phyloP scores from a whole-genome alignment of 495 filamentous ascomycete species.

The Glonium stellatum region DNA sequence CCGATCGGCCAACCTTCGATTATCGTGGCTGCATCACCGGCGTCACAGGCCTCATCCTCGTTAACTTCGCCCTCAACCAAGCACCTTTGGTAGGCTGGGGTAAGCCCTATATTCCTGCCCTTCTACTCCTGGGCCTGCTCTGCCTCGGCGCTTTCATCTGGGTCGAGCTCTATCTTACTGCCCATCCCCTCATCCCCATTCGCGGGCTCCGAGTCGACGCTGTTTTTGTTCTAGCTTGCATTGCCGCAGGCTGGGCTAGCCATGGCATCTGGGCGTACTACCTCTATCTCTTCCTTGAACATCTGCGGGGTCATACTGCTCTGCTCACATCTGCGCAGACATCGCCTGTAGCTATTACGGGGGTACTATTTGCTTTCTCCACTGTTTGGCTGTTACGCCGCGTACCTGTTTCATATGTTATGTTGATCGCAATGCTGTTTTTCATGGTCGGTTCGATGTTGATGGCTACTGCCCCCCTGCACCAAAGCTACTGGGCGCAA shows the following conservation, averaged over 20 bases:
- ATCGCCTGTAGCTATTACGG: conserved; percentile 40
- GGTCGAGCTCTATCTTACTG: conserved; percentile 38
- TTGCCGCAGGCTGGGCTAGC: conserved; percentile 45
- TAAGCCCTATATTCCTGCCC: conserved; percentile 42
- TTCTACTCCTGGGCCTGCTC: conserved; percentile 43
- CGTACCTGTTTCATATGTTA: conserved; percentile 41
- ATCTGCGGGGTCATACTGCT: conserved; percentile 37
- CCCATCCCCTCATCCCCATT: conserved; percentile 44
- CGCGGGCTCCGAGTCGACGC: conserved; percentile 38
- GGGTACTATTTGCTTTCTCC: conserved; percentile 39
- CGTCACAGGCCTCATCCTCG: conserved; percentile 37
- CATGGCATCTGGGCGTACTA: conserved; percentile 47
- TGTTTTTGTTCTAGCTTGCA: conserved; percentile 42
- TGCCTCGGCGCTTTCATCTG: conserved; percentile 40
- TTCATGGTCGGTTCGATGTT: conserved; percentile 43
- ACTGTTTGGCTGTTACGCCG: conserved; percentile 43
- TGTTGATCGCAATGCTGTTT: conserved; percentile 43
- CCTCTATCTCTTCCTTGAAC: conserved; percentile 41
- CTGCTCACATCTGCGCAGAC: conserved; percentile 41
- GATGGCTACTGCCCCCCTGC: conserved; percentile 41
- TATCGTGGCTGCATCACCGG: conserved; percentile 29
- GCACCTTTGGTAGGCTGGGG: conserved; percentile 44
- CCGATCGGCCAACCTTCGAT: conserved; percentile 13
- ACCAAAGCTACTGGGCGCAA: conserved; percentile 56
- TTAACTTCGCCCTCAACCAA: conserved; percentile 51